Percentiles rank a stretch among this genome's conserved stretches.
These are phyloP conservation scores for Picea glauca DNA, from an alignment of 75 land plant genomes.

Conservation along the genomic window DNA sequence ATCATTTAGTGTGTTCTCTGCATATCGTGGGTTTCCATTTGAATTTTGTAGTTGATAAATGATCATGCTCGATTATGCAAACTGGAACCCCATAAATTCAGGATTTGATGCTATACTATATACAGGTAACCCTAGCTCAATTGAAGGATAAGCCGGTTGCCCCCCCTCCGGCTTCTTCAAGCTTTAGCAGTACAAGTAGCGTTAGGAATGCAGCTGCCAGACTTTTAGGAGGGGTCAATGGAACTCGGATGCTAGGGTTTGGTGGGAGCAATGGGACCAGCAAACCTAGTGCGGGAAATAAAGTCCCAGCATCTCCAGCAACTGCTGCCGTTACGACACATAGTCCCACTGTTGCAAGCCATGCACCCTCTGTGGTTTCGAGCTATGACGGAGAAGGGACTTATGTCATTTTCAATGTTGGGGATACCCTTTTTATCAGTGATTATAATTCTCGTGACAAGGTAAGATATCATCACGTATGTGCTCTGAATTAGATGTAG, in stretches of 20 bases:
- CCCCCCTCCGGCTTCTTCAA: slow-evolving; percentile 15
- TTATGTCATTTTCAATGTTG: slow-evolving; percentile 36
- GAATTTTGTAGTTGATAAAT: neutral
- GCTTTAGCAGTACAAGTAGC: slow-evolving; percentile 9
- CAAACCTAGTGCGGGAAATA: slow-evolving; percentile 7
- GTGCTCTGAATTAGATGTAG: neutral
- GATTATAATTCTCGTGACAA: slow-evolving; percentile 33
- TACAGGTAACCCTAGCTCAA: slow-evolving; percentile 39
- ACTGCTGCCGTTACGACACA: neutral
- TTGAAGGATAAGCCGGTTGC: slow-evolving; percentile 32
- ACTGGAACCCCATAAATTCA: no score
- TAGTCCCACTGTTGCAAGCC: slow-evolving; percentile 25
- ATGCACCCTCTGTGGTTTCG: slow-evolving; percentile 11
- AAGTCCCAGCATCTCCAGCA: slow-evolving; percentile 17
- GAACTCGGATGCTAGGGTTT: slow-evolving; percentile 30
- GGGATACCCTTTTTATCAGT: slow-evolving; percentile 38
- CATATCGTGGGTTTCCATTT: neutral
- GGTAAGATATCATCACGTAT: slow-evolving; percentile 13
- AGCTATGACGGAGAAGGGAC: slow-evolving; percentile 42
- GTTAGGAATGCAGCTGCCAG: slow-evolving; percentile 27
- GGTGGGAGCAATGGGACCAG: slow-evolving; percentile 36
- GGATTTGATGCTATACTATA: neutral
- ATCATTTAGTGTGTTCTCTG: neutral
- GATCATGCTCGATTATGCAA: neutral
- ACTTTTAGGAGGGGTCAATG: slow-evolving; percentile 34